Base-by-base conservation (phyloP, 176 grass and related monocot genomes). In the Cymbopogon citratus region DNA sequence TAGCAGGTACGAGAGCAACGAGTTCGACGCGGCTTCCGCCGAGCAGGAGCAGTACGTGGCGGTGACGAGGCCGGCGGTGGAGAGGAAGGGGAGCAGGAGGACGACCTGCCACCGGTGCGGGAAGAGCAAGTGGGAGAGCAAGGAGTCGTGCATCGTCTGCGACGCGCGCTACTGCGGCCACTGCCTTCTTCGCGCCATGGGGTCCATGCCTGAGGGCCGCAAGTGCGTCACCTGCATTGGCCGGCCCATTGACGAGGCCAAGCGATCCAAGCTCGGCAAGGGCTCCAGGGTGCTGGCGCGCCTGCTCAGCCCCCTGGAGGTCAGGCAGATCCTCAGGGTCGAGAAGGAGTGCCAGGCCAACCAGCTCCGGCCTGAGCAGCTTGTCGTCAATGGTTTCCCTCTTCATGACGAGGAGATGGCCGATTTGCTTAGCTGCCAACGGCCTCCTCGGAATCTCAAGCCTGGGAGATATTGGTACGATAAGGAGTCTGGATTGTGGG, bases 391-490 rank as follows among this genome's bases (percentile, higher is more conserved):
- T 80, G 82, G 88, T 0, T 90, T 11, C 75, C 88, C 92, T 48
- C 84, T 98, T 31, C 68, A 81, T 8, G 71, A 77, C 0, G 90
- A 98, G 15, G 92, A 95, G 90, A 95, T 98, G 95, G 29, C 63
- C 0, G 90, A 88, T 25, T 83, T 98, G 85, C 80, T 95, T 43
- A 95, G 92, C 35, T 98, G 95, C 75, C 74, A 83, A 21, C 77
- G 88, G 69, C 95, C 95, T 38, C 95, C 95, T 19, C 74, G 87
- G 61, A 98, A 95, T 28, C 85, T 98, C 66, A 98, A 93, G 73
- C 95, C 95, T 33, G 95, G 95, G n/a, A 90, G 82, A 19, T 98
- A 98, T 80, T 98, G 95, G 95, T 98, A 98, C 74, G 95, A 98
- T 77, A 98, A 98, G 73, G 95, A 98, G 80, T 95, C 95, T 1